Conservation (phyloP, 805 yeast genomes). For the Cyberlindnera amylophila region DNA sequence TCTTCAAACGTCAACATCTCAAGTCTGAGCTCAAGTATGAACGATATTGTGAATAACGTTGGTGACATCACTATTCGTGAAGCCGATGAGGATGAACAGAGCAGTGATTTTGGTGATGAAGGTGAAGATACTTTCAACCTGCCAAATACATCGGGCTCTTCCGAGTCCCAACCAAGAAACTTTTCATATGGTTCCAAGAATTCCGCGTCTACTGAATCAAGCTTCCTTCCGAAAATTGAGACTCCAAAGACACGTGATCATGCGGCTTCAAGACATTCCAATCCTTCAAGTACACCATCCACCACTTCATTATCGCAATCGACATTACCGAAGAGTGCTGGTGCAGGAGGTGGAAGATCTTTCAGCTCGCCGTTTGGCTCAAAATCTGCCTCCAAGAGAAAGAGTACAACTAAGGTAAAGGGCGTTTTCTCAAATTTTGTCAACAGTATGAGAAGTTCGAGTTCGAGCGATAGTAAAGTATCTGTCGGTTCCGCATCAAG, state of each 20-base stretch:
- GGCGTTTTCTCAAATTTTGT: slow-evolving; percentile 54
- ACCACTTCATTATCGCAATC: slow-evolving; percentile 16
- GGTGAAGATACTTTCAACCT: slow-evolving; percentile 8
- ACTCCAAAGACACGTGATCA: slow-evolving; percentile 15
- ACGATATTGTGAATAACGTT: slow-evolving; percentile 20
- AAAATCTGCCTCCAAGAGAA: slow-evolving; percentile 26
- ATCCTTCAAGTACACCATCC: slow-evolving; percentile 15
- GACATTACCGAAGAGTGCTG: slow-evolving; percentile 10
- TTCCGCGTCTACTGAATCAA: slow-evolving; percentile 11
- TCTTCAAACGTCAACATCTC: slow-evolving; percentile 28
- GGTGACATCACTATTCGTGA: slow-evolving; percentile 26
- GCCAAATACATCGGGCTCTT: slow-evolving; percentile 15
- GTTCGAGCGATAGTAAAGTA: slow-evolving; percentile 17
- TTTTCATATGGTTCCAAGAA: slow-evolving; percentile 8
- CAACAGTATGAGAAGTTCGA: slow-evolving; percentile 41
- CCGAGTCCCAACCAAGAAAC: slow-evolving; percentile 5
- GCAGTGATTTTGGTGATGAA: slow-evolving; percentile 1
- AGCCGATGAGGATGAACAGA: slow-evolving; percentile 7
- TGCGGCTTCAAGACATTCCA: slow-evolving; percentile 12
- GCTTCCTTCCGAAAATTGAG: slow-evolving; percentile 10
- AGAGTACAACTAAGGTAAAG: slow-evolving; percentile 49
- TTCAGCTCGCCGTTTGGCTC: slow-evolving; percentile 25
- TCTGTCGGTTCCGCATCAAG: slow-evolving; percentile 17
- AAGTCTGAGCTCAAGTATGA: slow-evolving; percentile 21
- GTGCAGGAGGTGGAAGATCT: slow-evolving; percentile 17